Evolutionary conservation across 257 asterid genomes (phyloP), one percentile per base, ranked within the genome.

Genomic region (Penstemon eatonii): DNA sequence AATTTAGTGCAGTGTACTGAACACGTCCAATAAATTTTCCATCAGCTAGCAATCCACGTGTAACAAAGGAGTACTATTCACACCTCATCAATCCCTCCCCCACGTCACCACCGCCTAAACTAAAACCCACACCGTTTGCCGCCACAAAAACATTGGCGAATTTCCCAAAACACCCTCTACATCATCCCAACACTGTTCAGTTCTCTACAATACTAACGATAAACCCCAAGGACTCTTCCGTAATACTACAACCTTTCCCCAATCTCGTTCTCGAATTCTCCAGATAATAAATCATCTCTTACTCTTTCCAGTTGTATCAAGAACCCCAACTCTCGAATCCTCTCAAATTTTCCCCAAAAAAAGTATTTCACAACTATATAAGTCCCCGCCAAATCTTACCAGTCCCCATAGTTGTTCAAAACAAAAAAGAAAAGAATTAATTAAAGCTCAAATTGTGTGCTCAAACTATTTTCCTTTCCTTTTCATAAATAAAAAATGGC

Each of bases 401-500:
- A 19, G 42, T 18, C 44, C 8, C 33, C 45, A 7, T 42, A 6
- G 8, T 25, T 8, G 44, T 40, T 69, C 44, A 39, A 49, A 38
- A 25, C 3, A 25, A 25, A 1, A 25, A 15, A 15, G 18, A 15
- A 15, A 15, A 15, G 18, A 15, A 15, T 15, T 15, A 15, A 15
- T 15, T 0, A 15, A 15, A 15, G 18, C 18, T 15, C 18, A 15
- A 25, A 25, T 25, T 1, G 33, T 25, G 2, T 25, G 1, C 33
- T 25, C 18, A 15, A 15, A 15, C 18, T 15, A 15, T 15, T 15
- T 15, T 1, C 2, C 2, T 25, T 25, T 25, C 33, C 33, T 25
- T 25, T 25, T 25, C 33, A 25, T 25, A 25, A 25, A 15, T 15
- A 15, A 25, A 25, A 25, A 42, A 81, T 81, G 87, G 71, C 85